phyloP scores from a whole-genome alignment of 768 basidiomycete species.

The Serendipita vermifera region DNA sequence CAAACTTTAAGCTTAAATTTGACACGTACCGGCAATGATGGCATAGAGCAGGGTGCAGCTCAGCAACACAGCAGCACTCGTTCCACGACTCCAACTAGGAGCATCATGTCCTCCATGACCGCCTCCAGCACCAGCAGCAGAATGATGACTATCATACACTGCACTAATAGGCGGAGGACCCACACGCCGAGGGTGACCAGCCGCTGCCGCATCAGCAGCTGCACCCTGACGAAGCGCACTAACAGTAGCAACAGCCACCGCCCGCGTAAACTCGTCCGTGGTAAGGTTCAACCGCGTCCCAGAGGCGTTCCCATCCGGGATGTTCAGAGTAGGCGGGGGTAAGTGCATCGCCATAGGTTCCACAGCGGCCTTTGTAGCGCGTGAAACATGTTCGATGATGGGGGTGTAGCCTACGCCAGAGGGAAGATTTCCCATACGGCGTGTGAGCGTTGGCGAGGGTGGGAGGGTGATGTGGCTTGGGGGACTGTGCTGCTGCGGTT shows the following conservation, averaged over 20 bases:
- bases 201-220: conserved; percentile 47
- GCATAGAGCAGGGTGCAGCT: conserved; percentile 89
- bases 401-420: conserved; percentile 33
- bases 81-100: conserved; percentile 86
- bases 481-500: background rate
- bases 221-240: conserved; percentile 76
- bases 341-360: conserved; percentile 39
- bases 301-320: background rate
- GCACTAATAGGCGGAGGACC: background rate
- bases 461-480: background rate
- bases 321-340: conserved; percentile 27
- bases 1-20: background rate
- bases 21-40: conserved; percentile 72
- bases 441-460: conserved; percentile 14
- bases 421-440: conserved; percentile 10
- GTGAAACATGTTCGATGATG: conserved; percentile 64
- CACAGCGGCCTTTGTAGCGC: conserved; percentile 50
- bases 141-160: conserved; percentile 8
- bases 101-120: conserved; percentile 83
- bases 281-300: conserved; percentile 35
- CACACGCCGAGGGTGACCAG: conserved; percentile 19
- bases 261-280: conserved; percentile 82
- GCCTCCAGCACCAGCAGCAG: conserved; percentile 35
- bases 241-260: conserved; percentile 88
- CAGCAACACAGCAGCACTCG: conserved; percentile 80